phyloP scores from a whole-genome alignment of 2,329 filamentous ascomycete genomes.

The Rutstroemia sp. region DNA sequence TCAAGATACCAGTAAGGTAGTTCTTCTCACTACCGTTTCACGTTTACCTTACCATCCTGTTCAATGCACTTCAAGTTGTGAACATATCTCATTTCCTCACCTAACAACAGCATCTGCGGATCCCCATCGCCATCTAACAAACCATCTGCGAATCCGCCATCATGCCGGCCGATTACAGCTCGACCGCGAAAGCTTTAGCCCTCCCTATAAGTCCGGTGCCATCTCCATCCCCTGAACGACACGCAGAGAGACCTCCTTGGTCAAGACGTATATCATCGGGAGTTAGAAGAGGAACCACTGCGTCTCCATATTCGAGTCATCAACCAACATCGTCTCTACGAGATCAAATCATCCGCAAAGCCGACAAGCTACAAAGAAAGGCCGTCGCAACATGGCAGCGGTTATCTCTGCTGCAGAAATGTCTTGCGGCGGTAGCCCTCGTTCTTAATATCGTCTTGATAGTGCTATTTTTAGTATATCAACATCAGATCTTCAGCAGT shows the following conservation, averaged over 20 bases:
- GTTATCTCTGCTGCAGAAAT: constrained; percentile 54
- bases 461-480: constrained; percentile 69
- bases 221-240: constrained; percentile 36
- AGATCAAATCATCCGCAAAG: constrained; percentile 39
- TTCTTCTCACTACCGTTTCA: background rate
- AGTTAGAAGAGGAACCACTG: constrained; percentile 21
- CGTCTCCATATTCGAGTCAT: constrained; percentile 18
- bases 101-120: background rate
- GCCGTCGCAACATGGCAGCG: constrained; percentile 43
- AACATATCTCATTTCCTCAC: background rate
- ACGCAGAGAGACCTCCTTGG: constrained; percentile 42
- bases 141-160: background rate
- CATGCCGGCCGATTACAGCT: constrained; percentile 46
- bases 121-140: background rate
- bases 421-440: constrained; percentile 45
- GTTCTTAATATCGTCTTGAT: constrained; percentile 44
- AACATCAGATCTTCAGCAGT: constrained; percentile 69
- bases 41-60: too few relatives aligned
- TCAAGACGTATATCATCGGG: constrained; percentile 36
- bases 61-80: constrained; percentile 6
- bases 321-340: constrained; percentile 26
- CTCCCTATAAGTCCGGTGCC: constrained; percentile 37
- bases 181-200: constrained; percentile 42
- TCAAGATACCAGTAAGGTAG: background rate
- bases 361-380: constrained; percentile 43